These are phyloP conservation scores for Emergomyces orientalis DNA, from an alignment of 2,329 filamentous ascomycete genomes.

Conservation along the genomic window DNA sequence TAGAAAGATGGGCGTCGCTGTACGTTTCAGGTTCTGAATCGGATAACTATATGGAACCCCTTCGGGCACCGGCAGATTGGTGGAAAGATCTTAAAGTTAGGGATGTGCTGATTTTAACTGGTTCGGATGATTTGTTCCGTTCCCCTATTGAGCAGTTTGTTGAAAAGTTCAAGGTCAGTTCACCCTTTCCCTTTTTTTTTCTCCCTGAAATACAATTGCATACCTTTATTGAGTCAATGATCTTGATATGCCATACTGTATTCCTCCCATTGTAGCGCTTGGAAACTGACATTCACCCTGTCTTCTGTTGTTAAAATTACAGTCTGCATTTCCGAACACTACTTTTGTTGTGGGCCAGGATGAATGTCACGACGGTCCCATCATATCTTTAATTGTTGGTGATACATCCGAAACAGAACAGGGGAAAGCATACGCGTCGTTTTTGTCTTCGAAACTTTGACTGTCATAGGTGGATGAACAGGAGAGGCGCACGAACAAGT, in stretches of 20 bases:
- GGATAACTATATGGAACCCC: constrained; percentile 48
- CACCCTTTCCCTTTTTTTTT: constrained; percentile 3
- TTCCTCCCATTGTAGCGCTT: not conserved
- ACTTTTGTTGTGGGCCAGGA: constrained; percentile 30
- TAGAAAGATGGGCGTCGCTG: constrained; percentile 39
- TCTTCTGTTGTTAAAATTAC: not conserved
- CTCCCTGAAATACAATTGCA: not conserved
- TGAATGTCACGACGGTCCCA: constrained; percentile 35
- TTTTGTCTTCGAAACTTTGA: constrained; percentile 21
- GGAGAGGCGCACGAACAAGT: not conserved
- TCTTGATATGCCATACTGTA: not conserved
- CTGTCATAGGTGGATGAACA: not conserved
- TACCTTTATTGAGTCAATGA: not conserved
- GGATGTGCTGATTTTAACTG: constrained; percentile 46
- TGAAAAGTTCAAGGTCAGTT: constrained; percentile 37
- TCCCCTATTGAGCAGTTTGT: constrained; percentile 47
- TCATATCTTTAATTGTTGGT: constrained; percentile 32
- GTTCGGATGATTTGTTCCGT: constrained; percentile 48
- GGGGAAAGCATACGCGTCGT: constrained; percentile 31
- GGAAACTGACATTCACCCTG: not conserved
- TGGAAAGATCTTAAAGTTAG: constrained; percentile 43
- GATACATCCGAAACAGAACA: constrained; percentile 32
- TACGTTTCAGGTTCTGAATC: constrained; percentile 36
- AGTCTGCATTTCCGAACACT: constrained; percentile 23
- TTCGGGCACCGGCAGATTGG: constrained; percentile 43